phyloP scores from a whole-genome alignment of 768 basidiomycete genomes.

The Suillus fuscotomentosus region DNA sequence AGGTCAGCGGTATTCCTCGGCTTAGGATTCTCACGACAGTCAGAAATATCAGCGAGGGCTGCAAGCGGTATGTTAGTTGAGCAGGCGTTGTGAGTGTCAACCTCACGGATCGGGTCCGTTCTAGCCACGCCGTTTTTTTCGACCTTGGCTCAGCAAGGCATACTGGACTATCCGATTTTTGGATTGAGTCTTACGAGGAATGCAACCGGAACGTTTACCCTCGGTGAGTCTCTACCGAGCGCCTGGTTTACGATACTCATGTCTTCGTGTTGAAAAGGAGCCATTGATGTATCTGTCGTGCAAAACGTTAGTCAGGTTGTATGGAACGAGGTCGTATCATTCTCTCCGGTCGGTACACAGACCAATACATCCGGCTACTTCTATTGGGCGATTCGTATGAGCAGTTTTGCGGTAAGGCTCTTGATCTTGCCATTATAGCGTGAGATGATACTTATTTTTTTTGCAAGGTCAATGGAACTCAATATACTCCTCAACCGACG shows the following conservation, averaged over 20 bases:
- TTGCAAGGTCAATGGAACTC: slow-evolving; percentile 54
- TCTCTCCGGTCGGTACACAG: slow-evolving; percentile 59
- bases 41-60: slow-evolving; percentile 47
- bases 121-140: slow-evolving; percentile 70
- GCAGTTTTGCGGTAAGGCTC: slow-evolving; percentile 49
- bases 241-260: neutral
- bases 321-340: slow-evolving; percentile 77
- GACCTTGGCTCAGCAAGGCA: slow-evolving; percentile 58
- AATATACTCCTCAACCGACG: slow-evolving; percentile 55
- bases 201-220: slow-evolving; percentile 56
- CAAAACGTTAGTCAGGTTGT: slow-evolving; percentile 54
- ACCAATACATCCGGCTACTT: slow-evolving; percentile 68
- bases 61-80: slow-evolving; percentile 46
- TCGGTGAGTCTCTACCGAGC: slow-evolving; percentile 42
- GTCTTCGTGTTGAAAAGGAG: slow-evolving; percentile 47
- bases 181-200: slow-evolving; percentile 66
- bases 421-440: neutral
- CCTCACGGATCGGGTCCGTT: neutral
- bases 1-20: slow-evolving; percentile 72
- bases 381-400: slow-evolving; percentile 69
- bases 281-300: slow-evolving; percentile 70
- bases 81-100: neutral
- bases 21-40: slow-evolving; percentile 73
- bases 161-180: slow-evolving; percentile 73
- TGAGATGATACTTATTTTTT: slow-evolving; percentile 5